Evolutionary conservation across 2,329 filamentous ascomycete species (phyloP).

Genomic region (Scedosporium minutisporum): DNA sequence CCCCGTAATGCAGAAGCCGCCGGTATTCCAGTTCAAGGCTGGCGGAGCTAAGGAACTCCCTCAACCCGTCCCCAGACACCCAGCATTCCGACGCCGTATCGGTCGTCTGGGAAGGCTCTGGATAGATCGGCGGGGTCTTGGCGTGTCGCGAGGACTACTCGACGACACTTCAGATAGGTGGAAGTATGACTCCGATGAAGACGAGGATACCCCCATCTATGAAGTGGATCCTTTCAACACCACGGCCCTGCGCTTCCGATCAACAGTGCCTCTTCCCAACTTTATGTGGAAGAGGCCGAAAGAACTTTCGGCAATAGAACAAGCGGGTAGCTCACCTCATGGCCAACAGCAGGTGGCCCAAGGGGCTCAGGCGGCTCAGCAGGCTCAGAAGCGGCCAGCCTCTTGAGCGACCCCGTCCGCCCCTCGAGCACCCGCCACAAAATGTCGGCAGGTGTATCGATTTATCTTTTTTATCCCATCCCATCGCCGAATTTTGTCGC

Average conservation of each 20-base stretch:
- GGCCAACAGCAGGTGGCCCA: not conserved
- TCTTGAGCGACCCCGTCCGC: not conserved
- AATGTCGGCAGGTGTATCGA: not conserved
- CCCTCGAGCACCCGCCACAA: not conserved
- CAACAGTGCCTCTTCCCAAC: constrained; percentile 40
- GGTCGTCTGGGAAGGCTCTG: constrained; percentile 77
- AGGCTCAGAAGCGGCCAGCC: not conserved
- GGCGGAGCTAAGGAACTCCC: constrained; percentile 28
- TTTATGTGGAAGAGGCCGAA: constrained; percentile 8
- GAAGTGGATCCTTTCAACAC: constrained; percentile 63
- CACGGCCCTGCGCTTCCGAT: constrained; percentile 48
- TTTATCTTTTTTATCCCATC: not conserved
- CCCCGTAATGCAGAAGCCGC: constrained; percentile 12
- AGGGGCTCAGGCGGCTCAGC: not conserved
- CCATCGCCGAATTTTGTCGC: not conserved
- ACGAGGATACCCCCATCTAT: constrained; percentile 67
- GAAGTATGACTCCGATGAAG: constrained; percentile 82
- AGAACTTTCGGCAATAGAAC: constrained; percentile 2
- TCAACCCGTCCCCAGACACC: constrained; percentile 27
- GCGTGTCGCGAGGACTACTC: constrained; percentile 34
- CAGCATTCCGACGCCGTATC: constrained; percentile 72
- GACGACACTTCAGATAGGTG: constrained; percentile 54
- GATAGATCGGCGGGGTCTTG: constrained; percentile 72
- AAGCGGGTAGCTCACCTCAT: constrained; percentile 4
- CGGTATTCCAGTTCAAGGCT: constrained; percentile 38